Evolutionary conservation across 257 asterid species (phyloP), one percentile per base, ranked within the genome.

Genomic region (Avicennia marina): DNA sequence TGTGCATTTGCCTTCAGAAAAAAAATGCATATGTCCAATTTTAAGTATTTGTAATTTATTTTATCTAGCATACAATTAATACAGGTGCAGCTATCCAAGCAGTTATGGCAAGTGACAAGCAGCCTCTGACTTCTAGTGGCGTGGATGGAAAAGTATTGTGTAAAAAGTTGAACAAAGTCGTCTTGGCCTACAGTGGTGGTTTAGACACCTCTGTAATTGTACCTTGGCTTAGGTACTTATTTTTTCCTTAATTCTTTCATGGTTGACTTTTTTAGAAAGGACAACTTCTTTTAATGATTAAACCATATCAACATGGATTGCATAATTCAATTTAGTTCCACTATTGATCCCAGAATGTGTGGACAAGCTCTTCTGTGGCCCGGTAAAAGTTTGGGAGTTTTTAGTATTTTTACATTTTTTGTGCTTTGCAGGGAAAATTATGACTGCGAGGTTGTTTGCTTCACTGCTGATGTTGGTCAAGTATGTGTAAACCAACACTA

Each of bases 131-230:
- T 53, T 75, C 89, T 59, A 60, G 45, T 62, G 68, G 65, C 27
- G 34, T 62, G 1, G 75, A 66, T 36, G 89, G 72, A 29, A 81
- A 76, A 58, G 73, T 54, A 61, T 47, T 75, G 60, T 79, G 72
- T 53, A 81, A 83, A 61, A 85, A 85, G 48, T 74, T 91, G 83
- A 78, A 85, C 66, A 91, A 91, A 75, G 98, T 91, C 63, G 98
- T 88, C 52, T 72, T 91, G 67, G 96, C 98, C 47, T 91, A 91
- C 52, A 91, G 96, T 62, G 96, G 98, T 64, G 98, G 98, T 57
- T 71, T 91, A 49, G 98, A 91, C 65, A 91, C 98, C 61, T 91
- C 98, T 45, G 98, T 91, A 47, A 91, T 91, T 74, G 98, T 91
- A 36, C 98, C 96, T 57, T 91, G 98, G 98, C 85, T 88, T 39